These are phyloP conservation scores for baker's yeast (Saccharomyces cerevisiae) DNA, from an alignment of 805 yeast genomes.

Conservation along the genomic window DNA sequence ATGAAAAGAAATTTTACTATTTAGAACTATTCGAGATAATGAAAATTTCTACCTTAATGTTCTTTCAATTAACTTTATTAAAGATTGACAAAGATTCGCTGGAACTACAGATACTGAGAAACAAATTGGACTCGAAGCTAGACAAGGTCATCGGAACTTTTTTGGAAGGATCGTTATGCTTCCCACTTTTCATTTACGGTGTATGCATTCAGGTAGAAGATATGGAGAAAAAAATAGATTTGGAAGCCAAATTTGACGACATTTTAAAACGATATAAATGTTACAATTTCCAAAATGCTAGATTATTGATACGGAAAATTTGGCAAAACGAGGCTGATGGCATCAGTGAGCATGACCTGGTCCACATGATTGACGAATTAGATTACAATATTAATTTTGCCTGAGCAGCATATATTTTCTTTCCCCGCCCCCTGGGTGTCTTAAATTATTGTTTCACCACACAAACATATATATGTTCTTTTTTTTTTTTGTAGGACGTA, in stretches of 20 bases:
- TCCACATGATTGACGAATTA: neutral
- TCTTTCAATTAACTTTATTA: slow-evolving; percentile 56
- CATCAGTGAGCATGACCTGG: neutral
- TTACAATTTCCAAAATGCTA: slow-evolving; percentile 46
- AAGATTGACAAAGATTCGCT: slow-evolving; percentile 30
- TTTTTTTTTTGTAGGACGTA: neutral
- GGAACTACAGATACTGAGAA: slow-evolving; percentile 52
- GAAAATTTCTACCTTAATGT: slow-evolving; percentile 60
- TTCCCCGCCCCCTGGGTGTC: too few relatives aligned
- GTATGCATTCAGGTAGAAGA: slow-evolving; percentile 45
- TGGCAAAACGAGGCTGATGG: slow-evolving; percentile 31
- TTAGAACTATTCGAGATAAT: slow-evolving; percentile 63
- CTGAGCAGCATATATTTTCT: neutral
- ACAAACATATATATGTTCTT: too few relatives aligned
- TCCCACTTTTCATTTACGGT: slow-evolving; percentile 74
- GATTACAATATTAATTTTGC: neutral
- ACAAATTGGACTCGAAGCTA: slow-evolving; percentile 46
- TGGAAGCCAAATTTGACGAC: slow-evolving; percentile 45
- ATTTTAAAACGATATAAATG: slow-evolving; percentile 59
- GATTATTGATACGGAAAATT: slow-evolving; percentile 33
- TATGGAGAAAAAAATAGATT: slow-evolving; percentile 41
- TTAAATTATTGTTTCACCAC: neutral
- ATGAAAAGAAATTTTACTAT: slow-evolving; percentile 32
- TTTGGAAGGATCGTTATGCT: slow-evolving; percentile 63
- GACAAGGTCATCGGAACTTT: slow-evolving; percentile 57